Evolutionary conservation across 169 alveolate species (phyloP).

Genomic region (Plasmodium berghei): DNA sequence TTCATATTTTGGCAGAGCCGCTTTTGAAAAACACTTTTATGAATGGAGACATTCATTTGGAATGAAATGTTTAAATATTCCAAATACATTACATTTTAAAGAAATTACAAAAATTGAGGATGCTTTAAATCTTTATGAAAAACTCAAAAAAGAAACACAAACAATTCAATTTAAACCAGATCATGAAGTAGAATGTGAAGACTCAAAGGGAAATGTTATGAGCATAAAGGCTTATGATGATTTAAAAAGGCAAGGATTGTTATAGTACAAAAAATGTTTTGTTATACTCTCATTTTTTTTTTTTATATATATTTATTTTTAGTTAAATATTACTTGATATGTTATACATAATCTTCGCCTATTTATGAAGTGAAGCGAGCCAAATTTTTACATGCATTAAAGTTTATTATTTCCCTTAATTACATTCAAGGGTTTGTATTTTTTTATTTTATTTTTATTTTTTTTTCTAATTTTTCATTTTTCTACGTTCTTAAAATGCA

Average conservation of each 20-base stretch:
- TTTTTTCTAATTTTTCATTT: not conserved
- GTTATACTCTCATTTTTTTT: not conserved
- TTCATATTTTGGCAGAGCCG: constrained; percentile 99
- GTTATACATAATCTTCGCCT: too few relatives aligned
- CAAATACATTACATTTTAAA: constrained; percentile 98
- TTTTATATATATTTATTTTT: not conserved
- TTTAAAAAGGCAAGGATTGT: constrained; percentile 93
- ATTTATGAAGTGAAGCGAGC: not conserved
- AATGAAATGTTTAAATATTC: constrained; percentile 98
- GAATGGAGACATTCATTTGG: constrained; percentile 99
- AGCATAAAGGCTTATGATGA: constrained; percentile 93
- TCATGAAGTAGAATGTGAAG: constrained; percentile 97
- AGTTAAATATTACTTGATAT: not conserved
- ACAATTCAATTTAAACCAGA: constrained; percentile 91
- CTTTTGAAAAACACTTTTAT: constrained; percentile 98
- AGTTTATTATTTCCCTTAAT: not conserved
- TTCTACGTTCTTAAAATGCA: too few relatives aligned
- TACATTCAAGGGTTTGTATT: not conserved
- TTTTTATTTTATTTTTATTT: not conserved
- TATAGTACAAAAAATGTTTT: constrained; percentile 56
- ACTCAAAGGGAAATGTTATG: constrained; percentile 97
- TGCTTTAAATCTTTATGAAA: constrained; percentile 94
- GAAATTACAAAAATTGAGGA: constrained; percentile 87
- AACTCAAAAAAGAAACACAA: constrained; percentile 92
- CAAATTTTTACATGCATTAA: not conserved